phyloP scores from a whole-genome alignment of 2,329 filamentous ascomycete genomes.

The Fusarium marasasianum region DNA sequence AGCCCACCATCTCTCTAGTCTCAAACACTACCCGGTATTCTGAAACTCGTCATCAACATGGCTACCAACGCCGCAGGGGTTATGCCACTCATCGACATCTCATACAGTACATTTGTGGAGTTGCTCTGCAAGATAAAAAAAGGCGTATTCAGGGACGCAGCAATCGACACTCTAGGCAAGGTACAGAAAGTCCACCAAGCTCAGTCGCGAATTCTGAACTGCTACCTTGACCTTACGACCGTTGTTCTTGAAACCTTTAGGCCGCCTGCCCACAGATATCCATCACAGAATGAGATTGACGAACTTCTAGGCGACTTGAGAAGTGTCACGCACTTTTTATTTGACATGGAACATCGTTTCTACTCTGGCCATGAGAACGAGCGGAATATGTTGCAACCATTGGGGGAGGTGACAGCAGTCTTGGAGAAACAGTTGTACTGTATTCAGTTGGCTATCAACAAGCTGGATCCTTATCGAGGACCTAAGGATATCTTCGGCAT shows the following conservation, averaged over 20 bases:
- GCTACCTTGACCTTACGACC: not conserved
- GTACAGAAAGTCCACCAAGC: not conserved
- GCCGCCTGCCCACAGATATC: not conserved
- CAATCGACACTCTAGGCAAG: not conserved
- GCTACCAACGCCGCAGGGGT: not conserved
- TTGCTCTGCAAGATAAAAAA: not conserved
- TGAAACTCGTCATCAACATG: not conserved
- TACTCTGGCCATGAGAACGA: not conserved
- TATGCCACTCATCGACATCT: not conserved
- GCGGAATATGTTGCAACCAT: not conserved
- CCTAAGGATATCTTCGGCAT: not conserved
- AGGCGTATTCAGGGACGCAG: not conserved
- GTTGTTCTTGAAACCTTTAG: not conserved
- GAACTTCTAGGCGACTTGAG: not conserved
- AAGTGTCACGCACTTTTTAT: not conserved
- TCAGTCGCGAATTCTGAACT: not conserved
- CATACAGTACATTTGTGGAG: not conserved
- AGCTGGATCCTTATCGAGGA: not conserved
- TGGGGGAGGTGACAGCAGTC: too few species aligned
- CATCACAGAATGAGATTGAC: not conserved
- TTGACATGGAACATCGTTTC: not conserved
- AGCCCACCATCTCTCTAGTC: too few species aligned
- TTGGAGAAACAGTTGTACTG: not conserved
- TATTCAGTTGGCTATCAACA: not conserved
- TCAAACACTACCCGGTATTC: not conserved